Evolutionary conservation across 2,329 filamentous ascomycete genomes (phyloP), one percentile per base, ranked within the genome.

Genomic region (Microsporum audouinii): DNA sequence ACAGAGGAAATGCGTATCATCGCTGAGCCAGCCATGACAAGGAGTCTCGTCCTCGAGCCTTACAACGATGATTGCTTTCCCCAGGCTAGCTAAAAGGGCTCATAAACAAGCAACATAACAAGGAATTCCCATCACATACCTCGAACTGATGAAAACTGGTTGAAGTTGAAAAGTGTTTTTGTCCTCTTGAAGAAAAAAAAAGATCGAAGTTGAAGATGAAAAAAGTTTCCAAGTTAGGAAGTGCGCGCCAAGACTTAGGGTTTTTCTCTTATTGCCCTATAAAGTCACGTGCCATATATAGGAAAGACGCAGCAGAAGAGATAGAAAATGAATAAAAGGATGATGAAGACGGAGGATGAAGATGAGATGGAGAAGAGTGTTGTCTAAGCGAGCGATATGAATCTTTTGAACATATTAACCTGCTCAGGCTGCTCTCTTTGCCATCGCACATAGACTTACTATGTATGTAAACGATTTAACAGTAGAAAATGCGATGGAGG

Each of bases 1-100:
- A 33, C 69, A 67, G 71, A 69, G 70, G 70, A 72, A 70, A 75
- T 69, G 72, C 73, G 74, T 76, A 76, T 76, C 73, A 75, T 74
- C 68, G 62, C 69, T 12, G 17, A 43, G 39, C 10, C 39, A 23
- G 38, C 2, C 8, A 64, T 34, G 17, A 23, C 43, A 47, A 23
- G n/a, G 43, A 23, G 33, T 33, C 41, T 23, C 27, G 3, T 7
- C 34, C 2, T 31, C 29, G 47, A 55, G 8, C 27, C 57, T 7
- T 62, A 41, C 51, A 41, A 29, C 39, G 62, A 71, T 72, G 74
- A 76, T 76, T 76, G 72, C 73, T 64, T 66, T 66, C 73, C 70
- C 73, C 74, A 76, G 75, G 73, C 72, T 75, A 70, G 68, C 67
- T 71, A 71, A 43, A 58, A 23, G 38, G 36, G 36, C 23, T 58